These are phyloP conservation scores for Corynespora cassiicola DNA, from an alignment of 2,329 filamentous ascomycete genomes.

Conservation along the genomic window DNA sequence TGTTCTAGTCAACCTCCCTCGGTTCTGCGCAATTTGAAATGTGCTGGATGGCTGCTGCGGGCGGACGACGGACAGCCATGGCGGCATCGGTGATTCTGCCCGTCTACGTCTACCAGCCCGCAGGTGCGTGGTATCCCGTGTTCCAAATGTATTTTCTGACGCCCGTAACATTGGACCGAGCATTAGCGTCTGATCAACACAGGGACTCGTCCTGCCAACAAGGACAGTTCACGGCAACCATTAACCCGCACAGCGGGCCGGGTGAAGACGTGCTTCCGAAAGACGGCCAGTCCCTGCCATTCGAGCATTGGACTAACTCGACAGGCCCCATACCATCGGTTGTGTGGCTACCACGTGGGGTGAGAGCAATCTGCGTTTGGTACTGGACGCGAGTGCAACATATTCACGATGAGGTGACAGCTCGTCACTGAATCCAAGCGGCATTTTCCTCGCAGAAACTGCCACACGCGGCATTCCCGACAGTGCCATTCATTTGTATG, in stretches of 20 bases:
- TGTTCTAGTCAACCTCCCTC: too few species aligned
- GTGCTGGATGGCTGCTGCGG: conserved; percentile 1
- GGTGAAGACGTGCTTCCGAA: conserved; percentile 52
- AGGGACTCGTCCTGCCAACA: conserved; percentile 41
- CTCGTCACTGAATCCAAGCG: conserved; percentile 49
- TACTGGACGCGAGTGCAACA: conserved; percentile 49
- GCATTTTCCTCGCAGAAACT: conserved; percentile 59
- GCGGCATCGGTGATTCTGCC: conserved; percentile 51
- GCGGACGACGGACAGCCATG: conserved; percentile 14
- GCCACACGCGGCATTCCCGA: conserved; percentile 34
- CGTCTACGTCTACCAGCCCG: conserved; percentile 57
- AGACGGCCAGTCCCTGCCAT: conserved; percentile 52
- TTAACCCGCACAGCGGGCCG: conserved; percentile 57
- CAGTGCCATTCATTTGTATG: conserved; percentile 25
- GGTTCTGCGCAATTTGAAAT: background rate
- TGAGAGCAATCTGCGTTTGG: conserved; percentile 24
- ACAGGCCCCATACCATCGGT: conserved; percentile 58
- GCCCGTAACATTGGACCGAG: conserved; percentile 4
- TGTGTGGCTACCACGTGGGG: conserved; percentile 60
- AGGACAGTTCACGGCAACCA: conserved; percentile 57
- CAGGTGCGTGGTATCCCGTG: conserved; percentile 55
- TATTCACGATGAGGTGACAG: conserved; percentile 54
- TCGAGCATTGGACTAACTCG: conserved; percentile 46
- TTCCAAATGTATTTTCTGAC: conserved; percentile 46
- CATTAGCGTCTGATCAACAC: conserved; percentile 16